Percentiles rank a stretch among this genome's conserved stretches.
phyloP scores from a whole-genome alignment of 768 basidiomycete species.

The Auricularia cornea region DNA sequence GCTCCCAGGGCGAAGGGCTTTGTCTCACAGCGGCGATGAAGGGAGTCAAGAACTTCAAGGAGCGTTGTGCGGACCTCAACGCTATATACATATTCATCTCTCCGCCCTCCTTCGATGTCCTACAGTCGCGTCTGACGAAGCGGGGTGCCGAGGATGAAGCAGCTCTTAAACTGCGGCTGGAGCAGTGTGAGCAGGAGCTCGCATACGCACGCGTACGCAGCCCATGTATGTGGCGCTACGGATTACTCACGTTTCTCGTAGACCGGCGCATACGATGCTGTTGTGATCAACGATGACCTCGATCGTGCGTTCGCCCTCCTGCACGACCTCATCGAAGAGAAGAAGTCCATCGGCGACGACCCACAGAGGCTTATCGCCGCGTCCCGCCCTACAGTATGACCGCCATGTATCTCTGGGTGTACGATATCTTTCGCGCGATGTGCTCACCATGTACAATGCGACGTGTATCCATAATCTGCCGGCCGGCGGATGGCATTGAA shows the following conservation, averaged over 20 bases:
- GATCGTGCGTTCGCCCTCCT: constrained; percentile 25
- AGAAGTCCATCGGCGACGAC: too few relatives aligned
- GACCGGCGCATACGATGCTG: constrained; percentile 24
- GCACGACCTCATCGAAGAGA: neutral
- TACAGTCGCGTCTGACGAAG: constrained; percentile 28
- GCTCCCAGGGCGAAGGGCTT: too few relatives aligned
- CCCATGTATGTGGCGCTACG: neutral
- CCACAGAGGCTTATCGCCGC: too few relatives aligned
- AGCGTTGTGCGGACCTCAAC: constrained; percentile 29
- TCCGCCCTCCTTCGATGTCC: constrained; percentile 29
- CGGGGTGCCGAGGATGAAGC: constrained; percentile 35
- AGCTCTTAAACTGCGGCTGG: constrained; percentile 25
- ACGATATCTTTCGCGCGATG: too few relatives aligned
- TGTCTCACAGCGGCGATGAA: constrained; percentile 8
- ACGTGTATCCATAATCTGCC: too few relatives aligned
- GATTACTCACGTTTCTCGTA: neutral
- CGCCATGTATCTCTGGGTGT: too few relatives aligned
- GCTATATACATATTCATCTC: constrained; percentile 39
- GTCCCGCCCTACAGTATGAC: too few relatives aligned
- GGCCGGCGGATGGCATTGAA: too few relatives aligned
- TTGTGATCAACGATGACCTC: constrained; percentile 38
- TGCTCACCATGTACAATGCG: too few relatives aligned
- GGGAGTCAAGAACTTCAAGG: constrained; percentile 36
- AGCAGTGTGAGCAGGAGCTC: constrained; percentile 31
- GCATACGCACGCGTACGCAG: constrained; percentile 27